These are phyloP conservation scores for Macrolepiota dolichaula DNA, from an alignment of 768 basidiomycete species.

Conservation along the genomic window DNA sequence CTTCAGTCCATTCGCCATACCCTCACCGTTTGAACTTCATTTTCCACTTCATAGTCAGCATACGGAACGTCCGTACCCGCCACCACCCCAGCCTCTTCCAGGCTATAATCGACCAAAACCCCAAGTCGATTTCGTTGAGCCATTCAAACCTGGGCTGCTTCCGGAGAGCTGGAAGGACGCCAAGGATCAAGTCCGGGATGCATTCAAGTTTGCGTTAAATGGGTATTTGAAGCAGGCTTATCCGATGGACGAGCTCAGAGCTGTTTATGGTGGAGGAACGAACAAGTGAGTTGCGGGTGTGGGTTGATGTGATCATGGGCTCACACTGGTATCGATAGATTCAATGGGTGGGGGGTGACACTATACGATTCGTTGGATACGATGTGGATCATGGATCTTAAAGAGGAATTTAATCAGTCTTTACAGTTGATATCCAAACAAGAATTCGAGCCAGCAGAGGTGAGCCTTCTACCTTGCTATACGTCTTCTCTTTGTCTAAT, in stretches of 20 bases:
- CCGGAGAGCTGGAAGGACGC: conserved; percentile 32
- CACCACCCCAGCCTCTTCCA: background rate
- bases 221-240: conserved; percentile 49
- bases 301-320: background rate
- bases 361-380: conserved; percentile 79
- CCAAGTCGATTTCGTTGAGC: background rate
- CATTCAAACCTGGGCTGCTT: conserved; percentile 9
- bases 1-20: background rate
- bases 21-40: background rate
- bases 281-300: conserved; percentile 42
- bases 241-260: conserved; percentile 50
- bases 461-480: conserved; percentile 6
- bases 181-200: conserved; percentile 45
- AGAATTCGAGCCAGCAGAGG: conserved; percentile 36
- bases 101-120: background rate
- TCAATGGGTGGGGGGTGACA: conserved; percentile 54
- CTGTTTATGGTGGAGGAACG: conserved; percentile 37
- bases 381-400: conserved; percentile 77
- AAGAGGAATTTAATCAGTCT: conserved; percentile 61
- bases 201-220: conserved; percentile 55
- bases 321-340: conserved; percentile 19
- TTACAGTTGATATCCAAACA: conserved; percentile 45
- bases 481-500: background rate
- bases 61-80: background rate
- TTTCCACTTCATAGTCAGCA: background rate